Evolutionary conservation across 805 yeast genomes (phyloP).

Genomic region (Maudiozyma bulderi): DNA sequence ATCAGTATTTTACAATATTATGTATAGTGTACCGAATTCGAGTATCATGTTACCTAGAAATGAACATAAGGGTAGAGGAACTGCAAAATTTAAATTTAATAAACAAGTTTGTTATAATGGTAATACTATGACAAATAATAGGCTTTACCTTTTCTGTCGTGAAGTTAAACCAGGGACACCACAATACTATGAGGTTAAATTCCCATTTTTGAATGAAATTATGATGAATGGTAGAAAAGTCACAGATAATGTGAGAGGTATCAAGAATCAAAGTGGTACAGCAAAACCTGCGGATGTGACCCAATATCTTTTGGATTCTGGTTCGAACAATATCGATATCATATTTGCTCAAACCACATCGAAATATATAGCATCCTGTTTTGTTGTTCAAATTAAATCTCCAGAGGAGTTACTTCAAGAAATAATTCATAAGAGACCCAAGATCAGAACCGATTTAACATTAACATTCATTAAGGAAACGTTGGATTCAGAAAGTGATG

Average conservation of each 20-base stretch:
- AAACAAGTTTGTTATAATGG: slow-evolving; percentile 36
- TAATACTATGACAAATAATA: slow-evolving; percentile 23
- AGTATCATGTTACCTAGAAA: background rate
- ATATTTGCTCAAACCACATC: slow-evolving; percentile 46
- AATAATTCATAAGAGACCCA: slow-evolving; percentile 37
- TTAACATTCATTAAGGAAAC: slow-evolving; percentile 35
- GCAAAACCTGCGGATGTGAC: slow-evolving; percentile 76
- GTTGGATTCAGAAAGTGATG: slow-evolving; percentile 41
- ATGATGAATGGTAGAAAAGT: slow-evolving; percentile 43
- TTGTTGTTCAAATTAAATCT: slow-evolving; percentile 41
- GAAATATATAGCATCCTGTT: slow-evolving; percentile 42
- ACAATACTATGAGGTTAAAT: slow-evolving; percentile 64
- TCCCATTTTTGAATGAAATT: slow-evolving; percentile 63
- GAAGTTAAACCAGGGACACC: slow-evolving; percentile 22
- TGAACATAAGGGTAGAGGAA: slow-evolving; percentile 34
- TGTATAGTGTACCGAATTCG: background rate
- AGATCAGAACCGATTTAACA: slow-evolving; percentile 44
- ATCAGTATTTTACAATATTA: background rate
- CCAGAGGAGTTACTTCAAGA: slow-evolving; percentile 30
- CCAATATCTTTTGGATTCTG: slow-evolving; percentile 22
- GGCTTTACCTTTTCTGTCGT: slow-evolving; percentile 48
- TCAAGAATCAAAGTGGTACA: slow-evolving; percentile 68
- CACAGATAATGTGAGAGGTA: slow-evolving; percentile 53
- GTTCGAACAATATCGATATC: slow-evolving; percentile 38
- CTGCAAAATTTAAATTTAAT: slow-evolving; percentile 34